A percentile compares a stretch with the other conserved stretches of the same genome.
Evolutionary conservation across 768 basidiomycete genomes (phyloP).

Genomic region (Naganishia vaughanmartiniae): DNA sequence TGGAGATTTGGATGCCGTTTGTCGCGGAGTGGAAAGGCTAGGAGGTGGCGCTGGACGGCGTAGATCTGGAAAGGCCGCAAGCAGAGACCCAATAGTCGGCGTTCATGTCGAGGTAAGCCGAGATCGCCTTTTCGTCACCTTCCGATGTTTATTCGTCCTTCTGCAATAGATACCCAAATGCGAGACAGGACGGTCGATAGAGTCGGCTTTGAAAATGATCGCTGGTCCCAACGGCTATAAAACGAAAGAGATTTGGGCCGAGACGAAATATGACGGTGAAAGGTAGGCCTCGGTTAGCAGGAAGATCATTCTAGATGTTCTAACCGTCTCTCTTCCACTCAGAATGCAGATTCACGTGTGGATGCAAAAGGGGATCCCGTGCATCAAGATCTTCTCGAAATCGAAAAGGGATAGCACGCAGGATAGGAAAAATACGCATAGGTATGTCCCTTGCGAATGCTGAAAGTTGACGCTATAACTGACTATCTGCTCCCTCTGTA

Average conservation of each 20-base stretch:
- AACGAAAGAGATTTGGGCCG: slow-evolving; percentile 66
- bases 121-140: background rate
- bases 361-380: slow-evolving; percentile 53
- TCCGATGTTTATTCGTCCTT: background rate
- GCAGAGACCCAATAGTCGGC: slow-evolving; percentile 58
- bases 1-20: slow-evolving; percentile 64
- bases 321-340: background rate
- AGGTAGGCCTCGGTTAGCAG: slow-evolving; percentile 52
- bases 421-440: slow-evolving; percentile 69
- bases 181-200: slow-evolving; percentile 65
- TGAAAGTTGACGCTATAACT: background rate
- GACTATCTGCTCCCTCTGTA: background rate
- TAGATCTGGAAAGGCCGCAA: slow-evolving; percentile 22
- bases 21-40: slow-evolving; percentile 44
- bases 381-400: slow-evolving; percentile 81
- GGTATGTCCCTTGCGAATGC: slow-evolving; percentile 39
- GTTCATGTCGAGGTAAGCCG: slow-evolving; percentile 63
- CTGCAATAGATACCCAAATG: slow-evolving; percentile 80
- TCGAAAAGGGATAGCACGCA: slow-evolving; percentile 76
- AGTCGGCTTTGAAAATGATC: slow-evolving; percentile 59
- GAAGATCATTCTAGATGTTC: background rate
- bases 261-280: slow-evolving; percentile 93
- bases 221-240: slow-evolving; percentile 32
- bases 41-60: slow-evolving; percentile 47
- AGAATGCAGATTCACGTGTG: slow-evolving; percentile 83